phyloP scores from a whole-genome alignment of 805 yeast genomes.

The Candida chauliodis region DNA sequence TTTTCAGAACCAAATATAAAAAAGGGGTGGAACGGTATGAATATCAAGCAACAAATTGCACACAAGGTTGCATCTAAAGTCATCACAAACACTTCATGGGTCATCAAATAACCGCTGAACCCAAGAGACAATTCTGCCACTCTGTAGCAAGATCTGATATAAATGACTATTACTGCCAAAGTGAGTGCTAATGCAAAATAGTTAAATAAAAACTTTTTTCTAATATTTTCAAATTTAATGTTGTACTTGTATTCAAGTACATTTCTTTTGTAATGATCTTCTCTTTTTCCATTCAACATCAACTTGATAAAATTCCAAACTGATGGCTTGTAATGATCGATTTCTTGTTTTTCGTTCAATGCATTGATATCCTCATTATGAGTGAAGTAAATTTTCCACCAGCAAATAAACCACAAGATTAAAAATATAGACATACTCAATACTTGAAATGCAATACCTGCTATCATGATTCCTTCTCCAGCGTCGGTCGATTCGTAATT shows the following conservation, averaged over 20 bases:
- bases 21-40: conserved; percentile 34
- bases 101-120: conserved; percentile 29
- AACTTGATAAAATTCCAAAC: conserved; percentile 21
- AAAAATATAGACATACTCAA: conserved; percentile 33
- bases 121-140: conserved; percentile 39
- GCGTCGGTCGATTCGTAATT: conserved; percentile 17
- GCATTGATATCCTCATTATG: not conserved
- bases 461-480: conserved; percentile 35
- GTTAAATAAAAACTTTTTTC: conserved; percentile 20
- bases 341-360: conserved; percentile 1
- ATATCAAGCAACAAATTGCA: conserved; percentile 27
- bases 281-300: conserved; percentile 20
- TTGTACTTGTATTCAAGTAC: conserved; percentile 27
- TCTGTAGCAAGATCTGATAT: conserved; percentile 32
- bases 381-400: conserved; percentile 23
- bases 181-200: conserved; percentile 32
- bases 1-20: conserved; percentile 36
- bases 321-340: conserved; percentile 12
- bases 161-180: conserved; percentile 25
- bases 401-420: conserved; percentile 29
- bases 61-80: conserved; percentile 35
- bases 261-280: conserved; percentile 15
- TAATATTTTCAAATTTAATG: conserved; percentile 18
- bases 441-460: conserved; percentile 35
- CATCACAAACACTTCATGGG: conserved; percentile 34